Evolutionary conservation across 2,329 filamentous ascomycete species (phyloP), one percentile per base, ranked within the genome.

Genomic region (Coniochaeta hoffmannii): DNA sequence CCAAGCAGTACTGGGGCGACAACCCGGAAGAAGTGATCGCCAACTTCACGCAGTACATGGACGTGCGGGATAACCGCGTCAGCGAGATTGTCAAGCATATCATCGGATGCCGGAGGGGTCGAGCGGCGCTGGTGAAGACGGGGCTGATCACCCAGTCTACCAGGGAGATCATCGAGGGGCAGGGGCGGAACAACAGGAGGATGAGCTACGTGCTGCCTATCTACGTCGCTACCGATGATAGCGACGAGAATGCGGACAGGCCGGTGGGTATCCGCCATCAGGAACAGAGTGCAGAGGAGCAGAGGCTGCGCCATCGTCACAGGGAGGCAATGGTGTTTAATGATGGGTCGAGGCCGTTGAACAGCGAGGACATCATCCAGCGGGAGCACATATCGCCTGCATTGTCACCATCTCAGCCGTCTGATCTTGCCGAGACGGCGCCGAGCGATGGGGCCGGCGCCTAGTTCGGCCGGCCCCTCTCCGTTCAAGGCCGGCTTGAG

Each of bases 261-360:
- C 55, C 64, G 63, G 38, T 60, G 64, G 53, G 66, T 69, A 56
- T 71, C 50, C 64, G 74, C 54, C 63, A 69, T 30, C 66, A 76
- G 57, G 80, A 82, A 56, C 80, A 83, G 66, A 83, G 76, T 57
- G 75, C 71, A 7, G 85, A 85, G 65, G 89, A 93, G 68, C 85
- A 89, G 64, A 81, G 87, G 54, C 76, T 92, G 58, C 77, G 90
- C 57, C 80, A 91, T 60, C 80, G 89, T 52, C 81, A 93, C 65
- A 80, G 91, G 61, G 90, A 96, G 73, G 91, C 90, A 4, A 92
- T 97, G 82, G 91, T 97, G 19, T 75, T 96, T 56, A 93, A 91
- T 64, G 90, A 96, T 64, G 89, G 89, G n/a, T 89, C 83, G 22
- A 79, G 86, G 31, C 87, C 89, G 1, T 69, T 96, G 46, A 84